These are phyloP conservation scores for Scutellaria barbata DNA, from an alignment of 257 asterid species.

Conservation along the genomic window DNA sequence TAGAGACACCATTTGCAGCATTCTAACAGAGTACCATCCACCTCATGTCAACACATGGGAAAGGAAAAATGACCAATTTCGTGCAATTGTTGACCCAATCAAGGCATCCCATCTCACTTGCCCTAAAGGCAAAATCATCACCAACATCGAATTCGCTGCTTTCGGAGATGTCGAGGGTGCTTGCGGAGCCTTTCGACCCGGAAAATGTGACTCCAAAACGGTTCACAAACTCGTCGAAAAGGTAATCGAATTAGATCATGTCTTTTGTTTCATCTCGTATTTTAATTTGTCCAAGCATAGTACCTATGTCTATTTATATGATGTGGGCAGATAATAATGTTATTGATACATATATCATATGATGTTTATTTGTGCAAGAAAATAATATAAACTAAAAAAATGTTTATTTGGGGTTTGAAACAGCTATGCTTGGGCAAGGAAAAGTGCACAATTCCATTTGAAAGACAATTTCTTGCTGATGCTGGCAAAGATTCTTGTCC, in stretches of 20 bases:
- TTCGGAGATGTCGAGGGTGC: slow-evolving; percentile 76
- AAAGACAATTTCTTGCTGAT: slow-evolving; percentile 48
- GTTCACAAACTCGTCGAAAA: slow-evolving; percentile 49
- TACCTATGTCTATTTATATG: too few relatives aligned
- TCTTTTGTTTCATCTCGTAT: neutral
- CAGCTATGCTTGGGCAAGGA: slow-evolving; percentile 74
- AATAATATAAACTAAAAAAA: too few relatives aligned
- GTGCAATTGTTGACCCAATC: slow-evolving; percentile 40
- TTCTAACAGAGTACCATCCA: slow-evolving; percentile 61
- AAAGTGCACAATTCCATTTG: slow-evolving; percentile 66
- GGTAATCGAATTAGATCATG: slow-evolving; percentile 29
- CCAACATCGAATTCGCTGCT: slow-evolving; percentile 64
- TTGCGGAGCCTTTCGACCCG: slow-evolving; percentile 58
- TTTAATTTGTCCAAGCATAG: too few relatives aligned
- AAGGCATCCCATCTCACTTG: slow-evolving; percentile 67
- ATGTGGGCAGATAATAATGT: too few relatives aligned
- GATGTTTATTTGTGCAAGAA: too few relatives aligned
- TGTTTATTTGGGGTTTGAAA: neutral
- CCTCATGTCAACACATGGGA: slow-evolving; percentile 65
- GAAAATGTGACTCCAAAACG: slow-evolving; percentile 59
- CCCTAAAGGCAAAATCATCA: slow-evolving; percentile 54
- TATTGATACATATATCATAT: too few relatives aligned
- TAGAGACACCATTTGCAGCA: slow-evolving; percentile 80
- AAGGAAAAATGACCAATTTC: slow-evolving; percentile 46
- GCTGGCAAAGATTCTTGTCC: slow-evolving; percentile 63